phyloP scores from a whole-genome alignment of 768 basidiomycete species.

The Russula emetica region DNA sequence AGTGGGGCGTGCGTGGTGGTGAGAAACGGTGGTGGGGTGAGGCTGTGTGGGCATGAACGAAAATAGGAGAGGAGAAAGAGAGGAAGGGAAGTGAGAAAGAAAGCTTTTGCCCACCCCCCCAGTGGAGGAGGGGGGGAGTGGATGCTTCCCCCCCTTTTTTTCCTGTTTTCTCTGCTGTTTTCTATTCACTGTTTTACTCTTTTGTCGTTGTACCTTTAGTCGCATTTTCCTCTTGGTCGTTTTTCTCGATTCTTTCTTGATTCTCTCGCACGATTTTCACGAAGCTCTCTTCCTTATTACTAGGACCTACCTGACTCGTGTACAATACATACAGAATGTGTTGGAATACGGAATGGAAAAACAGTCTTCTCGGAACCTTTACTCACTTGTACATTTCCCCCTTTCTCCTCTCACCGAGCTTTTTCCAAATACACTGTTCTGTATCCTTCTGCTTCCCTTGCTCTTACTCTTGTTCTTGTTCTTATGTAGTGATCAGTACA shows the following conservation, averaged over 20 bases:
- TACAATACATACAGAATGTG: neutral
- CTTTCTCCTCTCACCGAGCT: neutral
- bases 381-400: too few relatives aligned
- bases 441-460: neutral
- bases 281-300: too few relatives aligned
- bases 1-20: conserved; percentile 70
- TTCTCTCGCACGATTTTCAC: neutral
- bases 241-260: neutral
- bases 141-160: neutral
- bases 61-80: neutral
- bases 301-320: neutral
- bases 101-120: neutral
- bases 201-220: neutral
- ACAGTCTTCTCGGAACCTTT: too few relatives aligned
- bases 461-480: too few relatives aligned
- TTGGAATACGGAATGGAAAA: neutral
- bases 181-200: neutral
- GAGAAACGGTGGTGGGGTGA: conserved; percentile 72
- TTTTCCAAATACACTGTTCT: neutral
- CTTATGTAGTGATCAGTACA: neutral
- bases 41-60: conserved; percentile 41
- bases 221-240: neutral
- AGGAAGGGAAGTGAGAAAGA: neutral
- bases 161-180: neutral
- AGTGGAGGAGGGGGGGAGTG: neutral